A percentile compares a stretch with the other conserved stretches of the same genome.
These are phyloP conservation scores for Cairneyella variabilis DNA, from an alignment of 495 filamentous ascomycete genomes.

Conservation along the genomic window DNA sequence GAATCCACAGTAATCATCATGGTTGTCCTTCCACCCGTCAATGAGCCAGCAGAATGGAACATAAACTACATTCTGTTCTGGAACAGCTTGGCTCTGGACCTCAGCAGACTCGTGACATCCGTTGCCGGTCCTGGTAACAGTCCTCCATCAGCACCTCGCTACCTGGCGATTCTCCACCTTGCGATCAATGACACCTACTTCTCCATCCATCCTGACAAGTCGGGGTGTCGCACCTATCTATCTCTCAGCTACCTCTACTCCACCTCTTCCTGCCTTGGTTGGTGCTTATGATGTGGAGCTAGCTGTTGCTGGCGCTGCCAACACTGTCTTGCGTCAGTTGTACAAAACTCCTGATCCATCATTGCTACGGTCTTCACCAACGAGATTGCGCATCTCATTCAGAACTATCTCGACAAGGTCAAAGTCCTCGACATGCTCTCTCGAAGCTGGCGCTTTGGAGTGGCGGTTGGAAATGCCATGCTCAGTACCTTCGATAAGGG, in stretches of 20 bases:
- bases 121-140: slow-evolving; percentile 23
- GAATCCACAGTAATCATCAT: slow-evolving; percentile 4
- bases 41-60: slow-evolving; percentile 24
- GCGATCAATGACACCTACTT: slow-evolving; percentile 34
- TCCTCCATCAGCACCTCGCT: slow-evolving; percentile 23
- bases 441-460: slow-evolving; percentile 27
- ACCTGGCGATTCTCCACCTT: slow-evolving; percentile 31
- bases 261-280: slow-evolving; percentile 8
- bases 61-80: slow-evolving; percentile 33
- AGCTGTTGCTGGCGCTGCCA: slow-evolving; percentile 31
- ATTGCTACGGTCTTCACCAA: slow-evolving; percentile 16
- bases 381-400: slow-evolving; percentile 14
- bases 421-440: slow-evolving; percentile 23
- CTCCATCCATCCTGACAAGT: slow-evolving; percentile 23
- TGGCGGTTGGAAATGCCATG: slow-evolving; percentile 26
- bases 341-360: slow-evolving; percentile 20
- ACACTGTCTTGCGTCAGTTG: slow-evolving; percentile 25
- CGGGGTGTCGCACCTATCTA: slow-evolving; percentile 19
- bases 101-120: slow-evolving; percentile 25
- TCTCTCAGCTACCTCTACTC: slow-evolving; percentile 9
- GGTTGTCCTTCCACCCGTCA: slow-evolving; percentile 21
- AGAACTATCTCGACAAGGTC: slow-evolving; percentile 3
- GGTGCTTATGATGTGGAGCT: slow-evolving; percentile 25
- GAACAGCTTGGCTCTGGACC: slow-evolving; percentile 29
- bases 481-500: slow-evolving; percentile 24